A percentile compares a stretch with the other conserved stretches of the same genome.
These are phyloP conservation scores for Trametes coccinea DNA, from an alignment of 768 basidiomycete genomes.

Conservation along the genomic window DNA sequence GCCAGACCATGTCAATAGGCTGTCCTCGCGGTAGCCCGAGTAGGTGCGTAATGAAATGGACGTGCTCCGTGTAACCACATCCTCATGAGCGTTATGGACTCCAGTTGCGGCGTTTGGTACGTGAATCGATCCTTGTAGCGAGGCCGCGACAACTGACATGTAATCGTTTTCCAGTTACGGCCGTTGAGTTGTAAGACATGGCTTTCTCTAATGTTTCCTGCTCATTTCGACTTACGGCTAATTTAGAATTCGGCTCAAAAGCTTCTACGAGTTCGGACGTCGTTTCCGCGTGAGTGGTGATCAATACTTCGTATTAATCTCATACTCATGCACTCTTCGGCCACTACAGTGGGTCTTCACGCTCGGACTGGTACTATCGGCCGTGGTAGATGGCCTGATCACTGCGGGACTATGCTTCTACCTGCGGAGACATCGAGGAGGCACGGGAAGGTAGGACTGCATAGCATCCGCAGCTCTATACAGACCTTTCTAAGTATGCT, in stretches of 20 bases:
- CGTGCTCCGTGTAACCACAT: background rate
- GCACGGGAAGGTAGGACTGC: conserved; percentile 18
- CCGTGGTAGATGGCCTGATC: conserved; percentile 27
- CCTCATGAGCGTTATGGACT: background rate
- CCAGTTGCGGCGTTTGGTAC: conserved; percentile 18
- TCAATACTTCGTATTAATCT: background rate
- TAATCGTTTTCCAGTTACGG: conserved; percentile 6
- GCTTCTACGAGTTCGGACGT: conserved; percentile 19
- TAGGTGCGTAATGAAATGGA: background rate
- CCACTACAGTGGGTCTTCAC: conserved; percentile 31
- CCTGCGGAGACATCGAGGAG: conserved; percentile 24
- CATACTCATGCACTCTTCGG: background rate
- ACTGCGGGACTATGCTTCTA: conserved; percentile 25
- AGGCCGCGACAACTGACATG: background rate
- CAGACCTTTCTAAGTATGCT: background rate
- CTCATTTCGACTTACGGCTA: background rate
- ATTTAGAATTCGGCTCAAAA: conserved; percentile 21
- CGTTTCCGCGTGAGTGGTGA: conserved; percentile 13
- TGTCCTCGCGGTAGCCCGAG: conserved; percentile 10
- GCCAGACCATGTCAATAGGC: background rate
- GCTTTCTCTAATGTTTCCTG: background rate
- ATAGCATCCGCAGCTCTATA: background rate
- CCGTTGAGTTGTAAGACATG: conserved; percentile 13
- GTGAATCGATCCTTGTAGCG: background rate
- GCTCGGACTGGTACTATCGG: conserved; percentile 26